Evolutionary conservation across 2,329 filamentous ascomycete species (phyloP).

Genomic region (Xylariaceae sp.): DNA sequence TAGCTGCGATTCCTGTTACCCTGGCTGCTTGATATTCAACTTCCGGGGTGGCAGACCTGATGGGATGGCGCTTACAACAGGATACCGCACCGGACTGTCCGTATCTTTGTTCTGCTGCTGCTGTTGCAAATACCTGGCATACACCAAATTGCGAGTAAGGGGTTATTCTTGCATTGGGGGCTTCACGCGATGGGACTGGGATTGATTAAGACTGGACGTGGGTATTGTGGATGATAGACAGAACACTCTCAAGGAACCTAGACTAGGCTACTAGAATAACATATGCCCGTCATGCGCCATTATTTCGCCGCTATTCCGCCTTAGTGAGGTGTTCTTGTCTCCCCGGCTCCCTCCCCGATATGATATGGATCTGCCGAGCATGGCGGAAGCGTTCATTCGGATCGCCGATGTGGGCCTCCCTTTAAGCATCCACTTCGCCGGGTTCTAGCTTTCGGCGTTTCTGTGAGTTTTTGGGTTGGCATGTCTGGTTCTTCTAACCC

Average conservation of each 20-base stretch:
- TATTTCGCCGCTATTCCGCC: neutral
- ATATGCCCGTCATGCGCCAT: neutral
- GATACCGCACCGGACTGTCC: neutral
- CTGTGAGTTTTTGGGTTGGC: too few species aligned
- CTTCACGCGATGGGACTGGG: neutral
- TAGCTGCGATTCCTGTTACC: neutral
- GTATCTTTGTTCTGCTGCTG: neutral
- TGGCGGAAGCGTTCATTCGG: too few species aligned
- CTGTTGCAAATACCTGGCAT: neutral
- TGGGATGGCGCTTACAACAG: neutral
- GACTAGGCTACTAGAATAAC: slow-evolving; percentile 4
- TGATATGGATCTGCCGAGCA: neutral
- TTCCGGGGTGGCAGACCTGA: neutral
- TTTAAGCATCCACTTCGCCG: neutral
- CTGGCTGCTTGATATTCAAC: neutral
- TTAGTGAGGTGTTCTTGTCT: neutral
- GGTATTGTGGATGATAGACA: neutral
- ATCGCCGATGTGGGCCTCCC: neutral
- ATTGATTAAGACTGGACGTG: neutral
- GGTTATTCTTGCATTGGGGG: neutral
- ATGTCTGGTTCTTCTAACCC: neutral
- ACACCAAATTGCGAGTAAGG: neutral
- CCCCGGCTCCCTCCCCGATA: too few species aligned
- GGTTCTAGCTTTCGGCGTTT: neutral
- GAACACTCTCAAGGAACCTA: neutral